Evolutionary conservation across 192 early-diverging fungal species (phyloP).

Genomic region (Coemansia sp.): DNA sequence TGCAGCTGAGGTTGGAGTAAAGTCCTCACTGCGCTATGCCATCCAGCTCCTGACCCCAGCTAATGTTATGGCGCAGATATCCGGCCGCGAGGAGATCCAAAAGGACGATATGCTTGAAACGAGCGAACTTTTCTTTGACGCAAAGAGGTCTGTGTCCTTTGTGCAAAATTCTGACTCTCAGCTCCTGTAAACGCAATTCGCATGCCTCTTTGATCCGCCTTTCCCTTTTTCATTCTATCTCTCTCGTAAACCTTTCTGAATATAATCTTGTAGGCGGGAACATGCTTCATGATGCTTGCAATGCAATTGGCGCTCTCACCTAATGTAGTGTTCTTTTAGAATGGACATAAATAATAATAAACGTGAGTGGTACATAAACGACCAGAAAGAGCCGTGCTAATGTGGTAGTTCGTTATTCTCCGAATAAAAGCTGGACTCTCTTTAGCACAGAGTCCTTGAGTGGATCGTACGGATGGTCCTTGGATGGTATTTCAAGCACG

Average conservation of each 20-base stretch:
- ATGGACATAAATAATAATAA: background rate
- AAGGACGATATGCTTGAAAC: slow-evolving; percentile 88
- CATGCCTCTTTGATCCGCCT: background rate
- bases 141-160: slow-evolving; percentile 51
- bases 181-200: slow-evolving; percentile 21
- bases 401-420: slow-evolving; percentile 58
- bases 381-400: background rate
- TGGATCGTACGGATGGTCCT: slow-evolving; percentile 98
- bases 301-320: background rate
- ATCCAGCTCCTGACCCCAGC: slow-evolving; percentile 95
- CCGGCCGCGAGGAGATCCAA: slow-evolving; percentile 78
- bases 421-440: slow-evolving; percentile 78
- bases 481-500: slow-evolving; percentile 97
- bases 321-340: no score
- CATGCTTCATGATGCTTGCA: background rate
- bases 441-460: slow-evolving; percentile 84
- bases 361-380: background rate
- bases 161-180: slow-evolving; percentile 39
- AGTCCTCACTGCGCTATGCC: slow-evolving; percentile 90
- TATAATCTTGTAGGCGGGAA: background rate
- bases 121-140: slow-evolving; percentile 71
- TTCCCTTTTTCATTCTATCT: background rate
- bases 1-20: slow-evolving; percentile 82
- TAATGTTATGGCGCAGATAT: slow-evolving; percentile 81
- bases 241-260: background rate